Evolutionary conservation across 495 filamentous ascomycete species (phyloP).

Genomic region (Xylaria grammica): DNA sequence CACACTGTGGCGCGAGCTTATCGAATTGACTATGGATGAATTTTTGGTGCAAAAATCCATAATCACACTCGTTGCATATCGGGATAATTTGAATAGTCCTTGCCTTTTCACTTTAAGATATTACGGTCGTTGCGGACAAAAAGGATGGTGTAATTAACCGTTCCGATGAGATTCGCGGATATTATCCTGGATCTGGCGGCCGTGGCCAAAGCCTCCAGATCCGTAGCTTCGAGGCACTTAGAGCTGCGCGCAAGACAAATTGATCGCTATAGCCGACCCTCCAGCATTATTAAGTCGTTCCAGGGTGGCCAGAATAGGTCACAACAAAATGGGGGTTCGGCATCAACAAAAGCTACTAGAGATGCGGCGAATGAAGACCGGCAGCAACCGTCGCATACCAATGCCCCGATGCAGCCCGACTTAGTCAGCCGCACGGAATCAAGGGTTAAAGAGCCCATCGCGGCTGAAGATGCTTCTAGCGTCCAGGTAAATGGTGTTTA

Average conservation of each 20-base stretch:
- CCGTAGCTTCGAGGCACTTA: conserved; percentile 79
- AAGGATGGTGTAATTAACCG: conserved; percentile 19
- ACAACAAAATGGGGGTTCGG: conserved; percentile 53
- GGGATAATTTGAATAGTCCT: not conserved
- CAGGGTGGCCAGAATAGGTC: conserved; percentile 66
- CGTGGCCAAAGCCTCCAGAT: conserved; percentile 75
- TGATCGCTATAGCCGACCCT: conserved; percentile 77
- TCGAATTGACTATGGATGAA: not conserved
- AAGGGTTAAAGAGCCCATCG: not conserved
- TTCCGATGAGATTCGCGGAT: conserved; percentile 52
- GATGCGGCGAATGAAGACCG: not conserved
- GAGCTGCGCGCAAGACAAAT: conserved; percentile 77
- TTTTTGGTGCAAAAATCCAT: conserved; percentile 10
- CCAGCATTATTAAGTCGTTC: conserved; percentile 71
- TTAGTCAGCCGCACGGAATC: not conserved
- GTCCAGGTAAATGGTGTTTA: not conserved
- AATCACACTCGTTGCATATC: not conserved
- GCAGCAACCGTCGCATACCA: not conserved
- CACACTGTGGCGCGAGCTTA: conserved; percentile 37
- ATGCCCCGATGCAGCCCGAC: not conserved
- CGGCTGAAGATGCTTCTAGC: not conserved
- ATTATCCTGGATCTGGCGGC: conserved; percentile 78
- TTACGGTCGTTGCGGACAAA: conserved; percentile 11
- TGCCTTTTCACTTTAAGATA: not conserved
- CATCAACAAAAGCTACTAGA: conserved; percentile 19